phyloP scores from a whole-genome alignment of 208 protist genomes.

The Acanthamoeba divionensis region DNA sequence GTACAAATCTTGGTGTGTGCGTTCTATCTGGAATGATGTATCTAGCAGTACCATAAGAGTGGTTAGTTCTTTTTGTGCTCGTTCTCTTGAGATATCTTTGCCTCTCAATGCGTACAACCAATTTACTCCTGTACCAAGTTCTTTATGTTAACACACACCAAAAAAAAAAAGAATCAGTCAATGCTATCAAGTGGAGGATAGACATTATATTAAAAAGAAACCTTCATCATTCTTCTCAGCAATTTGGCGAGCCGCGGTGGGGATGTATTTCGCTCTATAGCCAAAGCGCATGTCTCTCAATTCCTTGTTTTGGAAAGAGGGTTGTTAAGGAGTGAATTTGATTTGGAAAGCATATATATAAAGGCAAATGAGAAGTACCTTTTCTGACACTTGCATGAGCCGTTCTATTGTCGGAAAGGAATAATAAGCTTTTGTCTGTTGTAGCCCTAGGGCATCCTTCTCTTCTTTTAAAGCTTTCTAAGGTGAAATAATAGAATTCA shows the following conservation, averaged over 20 bases:
- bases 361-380: too few species aligned
- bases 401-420: conserved; percentile 61
- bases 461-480: too few species aligned
- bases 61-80: conserved; percentile 43
- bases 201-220: neutral
- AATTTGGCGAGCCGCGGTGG: conserved; percentile 51
- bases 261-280: conserved; percentile 65
- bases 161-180: neutral
- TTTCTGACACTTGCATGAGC: neutral
- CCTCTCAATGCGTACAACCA: neutral
- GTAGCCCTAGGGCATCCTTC: too few species aligned
- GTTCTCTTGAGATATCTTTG: neutral
- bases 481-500: too few species aligned
- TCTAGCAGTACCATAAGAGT: conserved; percentile 52
- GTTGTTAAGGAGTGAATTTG: too few species aligned
- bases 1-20: neutral
- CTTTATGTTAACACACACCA: neutral
- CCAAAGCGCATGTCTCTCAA: conserved; percentile 64
- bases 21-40: neutral
- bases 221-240: neutral
- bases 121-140: conserved; percentile 45
- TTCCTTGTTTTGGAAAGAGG: too few species aligned
- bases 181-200: neutral
- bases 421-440: too few species aligned
- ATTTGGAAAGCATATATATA: too few species aligned